phyloP scores from a whole-genome alignment of 2,329 filamentous ascomycete species.

The Nothopassalora personata region DNA sequence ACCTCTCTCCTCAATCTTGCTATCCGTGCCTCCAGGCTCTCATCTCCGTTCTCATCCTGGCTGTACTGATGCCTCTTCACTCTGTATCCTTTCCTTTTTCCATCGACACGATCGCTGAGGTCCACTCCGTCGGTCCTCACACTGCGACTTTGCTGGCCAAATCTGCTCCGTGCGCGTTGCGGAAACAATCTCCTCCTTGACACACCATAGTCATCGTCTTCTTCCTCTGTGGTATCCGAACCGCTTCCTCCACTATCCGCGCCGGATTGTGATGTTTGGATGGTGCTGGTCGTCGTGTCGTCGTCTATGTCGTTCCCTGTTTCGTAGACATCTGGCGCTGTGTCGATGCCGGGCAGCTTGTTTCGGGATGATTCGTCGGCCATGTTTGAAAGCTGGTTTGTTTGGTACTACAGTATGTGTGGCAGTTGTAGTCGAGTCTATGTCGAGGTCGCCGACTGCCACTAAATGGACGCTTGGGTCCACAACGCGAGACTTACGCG shows the following conservation, averaged over 20 bases:
- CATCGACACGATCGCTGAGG: slow-evolving; percentile 82
- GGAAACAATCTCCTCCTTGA: slow-evolving; percentile 71
- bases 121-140: slow-evolving; percentile 75
- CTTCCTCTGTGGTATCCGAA: slow-evolving; percentile 18
- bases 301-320: slow-evolving; percentile 57
- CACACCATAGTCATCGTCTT: slow-evolving; percentile 57
- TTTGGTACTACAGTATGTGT: too few species aligned
- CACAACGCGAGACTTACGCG: not conserved
- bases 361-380: slow-evolving; percentile 14
- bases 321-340: slow-evolving; percentile 92
- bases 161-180: slow-evolving; percentile 72
- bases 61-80: slow-evolving; percentile 37
- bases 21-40: slow-evolving; percentile 71
- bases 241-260: slow-evolving; percentile 1
- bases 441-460: too few species aligned
- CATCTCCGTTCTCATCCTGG: slow-evolving; percentile 78
- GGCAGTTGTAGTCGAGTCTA: too few species aligned
- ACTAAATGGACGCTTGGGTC: not conserved
- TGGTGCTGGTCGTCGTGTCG: slow-evolving; percentile 16
- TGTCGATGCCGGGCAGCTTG: slow-evolving; percentile 49
- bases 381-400: not conserved
- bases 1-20: slow-evolving; percentile 78
- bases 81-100: slow-evolving; percentile 78
- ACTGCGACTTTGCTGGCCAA: slow-evolving; percentile 58
- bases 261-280: slow-evolving; percentile 14